Base-by-base conservation (phyloP, 768 basidiomycete genomes). In the Jaapia argillacea region DNA sequence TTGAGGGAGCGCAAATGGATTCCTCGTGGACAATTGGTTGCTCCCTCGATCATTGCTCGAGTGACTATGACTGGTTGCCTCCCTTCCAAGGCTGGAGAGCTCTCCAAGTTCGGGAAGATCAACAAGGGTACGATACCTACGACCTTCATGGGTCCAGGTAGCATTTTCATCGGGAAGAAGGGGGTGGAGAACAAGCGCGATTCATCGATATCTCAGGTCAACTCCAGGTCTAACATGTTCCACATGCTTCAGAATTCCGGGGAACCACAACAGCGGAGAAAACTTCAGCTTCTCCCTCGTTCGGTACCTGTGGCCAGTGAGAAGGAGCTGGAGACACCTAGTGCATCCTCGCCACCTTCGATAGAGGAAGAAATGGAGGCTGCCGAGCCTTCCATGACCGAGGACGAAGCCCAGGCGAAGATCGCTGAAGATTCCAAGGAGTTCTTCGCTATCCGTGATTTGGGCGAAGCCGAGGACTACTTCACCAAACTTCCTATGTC, bases 41-140 rank as follows among this genome's bases (percentile, higher is more conserved):
- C 84, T 7, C 92, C 92, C 4, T 71, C 84, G 24, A 96, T 91
- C 3, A 79, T 96, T 53, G 85, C 92, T 36, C 81, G 90, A 50
- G 75, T 97, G 24, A 33, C 10, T 16, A 33, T 33, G 28, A 33
- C 28, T 10, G 28, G 73, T 43, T 76, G 79, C 20, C 74, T 78
- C 22, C 77, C 77, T 31, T 63, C 83, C 45, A 85, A 90, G 65
- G 88, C 80, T 40, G 89, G 89, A 18, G 88, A 93, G 60, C 68
- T 93, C 42, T 81, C 85, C 35, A 74, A 83, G 47, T 93, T 94
- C 51, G 89, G 91, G 51, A 89, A 92, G 69, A 85, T 94, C 58
- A 80, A 65, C 56, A 76, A 75, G 64, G 74, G 77, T 24, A 58
- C 67, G 1, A 66, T 74, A 5, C 69, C 80, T 1, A 77, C 84